Conservation (phyloP, 257 asterid species). For the Linderniella brevidens region DNA sequence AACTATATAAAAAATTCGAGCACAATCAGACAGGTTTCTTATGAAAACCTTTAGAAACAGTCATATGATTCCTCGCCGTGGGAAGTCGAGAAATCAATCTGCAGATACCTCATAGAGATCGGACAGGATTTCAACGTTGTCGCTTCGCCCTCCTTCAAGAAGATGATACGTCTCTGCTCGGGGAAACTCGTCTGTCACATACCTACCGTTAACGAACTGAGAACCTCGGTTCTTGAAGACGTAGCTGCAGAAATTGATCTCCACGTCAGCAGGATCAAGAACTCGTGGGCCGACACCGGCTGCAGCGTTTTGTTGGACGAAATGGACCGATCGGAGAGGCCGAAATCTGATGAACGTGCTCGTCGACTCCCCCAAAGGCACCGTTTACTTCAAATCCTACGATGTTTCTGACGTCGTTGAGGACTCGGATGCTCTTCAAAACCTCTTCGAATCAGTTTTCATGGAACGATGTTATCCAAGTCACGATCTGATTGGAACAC, state of each 20-base stretch:
- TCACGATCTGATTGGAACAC: too few relatives aligned
- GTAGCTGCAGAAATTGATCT: slow-evolving; percentile 19
- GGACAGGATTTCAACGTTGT: too few relatives aligned
- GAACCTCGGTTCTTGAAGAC: slow-evolving; percentile 37
- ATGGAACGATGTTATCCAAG: slow-evolving; percentile 33
- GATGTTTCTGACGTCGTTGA: slow-evolving; percentile 18
- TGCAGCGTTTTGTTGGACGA: slow-evolving; percentile 53
- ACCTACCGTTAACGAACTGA: slow-evolving; percentile 34
- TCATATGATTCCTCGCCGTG: too few relatives aligned
- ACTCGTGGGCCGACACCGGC: slow-evolving; percentile 36
- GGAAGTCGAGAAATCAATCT: too few relatives aligned
- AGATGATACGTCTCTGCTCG: too few relatives aligned
- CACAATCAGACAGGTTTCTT: too few relatives aligned
- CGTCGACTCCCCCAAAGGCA: slow-evolving; percentile 37
- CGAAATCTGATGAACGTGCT: slow-evolving; percentile 26
- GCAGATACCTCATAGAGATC: too few relatives aligned
- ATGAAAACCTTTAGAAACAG: too few relatives aligned
- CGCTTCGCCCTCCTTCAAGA: too few relatives aligned
- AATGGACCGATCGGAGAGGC: slow-evolving; percentile 26
- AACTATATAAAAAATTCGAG: too few relatives aligned
- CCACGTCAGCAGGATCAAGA: slow-evolving; percentile 15
- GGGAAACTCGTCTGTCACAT: slow-evolving; percentile 1
- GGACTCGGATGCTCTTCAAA: slow-evolving; percentile 15
- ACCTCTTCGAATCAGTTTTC: slow-evolving; percentile 17
- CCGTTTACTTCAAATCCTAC: slow-evolving; percentile 26